Evolutionary conservation across 169 alveolate species (phyloP), one percentile per base, ranked within the genome.

Genomic region (Plasmodium yoelii): DNA sequence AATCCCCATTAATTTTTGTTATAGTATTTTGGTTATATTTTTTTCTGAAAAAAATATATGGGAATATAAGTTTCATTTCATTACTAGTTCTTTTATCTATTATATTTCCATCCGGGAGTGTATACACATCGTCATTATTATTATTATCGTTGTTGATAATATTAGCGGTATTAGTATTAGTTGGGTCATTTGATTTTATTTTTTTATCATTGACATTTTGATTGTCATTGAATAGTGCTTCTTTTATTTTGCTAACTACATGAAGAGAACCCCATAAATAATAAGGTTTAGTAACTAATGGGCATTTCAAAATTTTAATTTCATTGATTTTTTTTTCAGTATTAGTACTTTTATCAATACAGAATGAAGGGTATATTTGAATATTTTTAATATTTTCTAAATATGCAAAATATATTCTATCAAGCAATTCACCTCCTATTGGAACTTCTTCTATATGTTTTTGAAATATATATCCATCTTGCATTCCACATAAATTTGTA

Each of bases 351-450:
- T 82, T 73, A 28, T 53, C 87, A 55, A 68, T 47, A 72, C 74
- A 53, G 49, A 70, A 90, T 87, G 44, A 94, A 61, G 67, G 96
- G 92, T 53, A 94, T 74, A 49, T 91, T 88, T 56, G 67, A 51
- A 65, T 68, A 71, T 49, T 75, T 75, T 92, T 90, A 18, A 28
- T 57, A 47, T 77, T 64, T 55, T 77, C 88, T 24, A 93, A 72
- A 73, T 91, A 92, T 8, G 92, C 77, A 34, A 75, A 63, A 26
- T 88, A 73, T 12, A 91, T 88, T 72, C 96, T 90, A 63, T 93
- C 95, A 34, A 93, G 61, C 24, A 93, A 60, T n/a, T 88, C 69
- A 8, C 96, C 96, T n/a, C 95, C 96, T 71, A 92, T 88, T 19
- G 96, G 95, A 24, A 86, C 93, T 75, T 93, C 95, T 39, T 71